Evolutionary conservation across 495 filamentous ascomycete genomes (phyloP).

Genomic region (Aspergillus ostianus): DNA sequence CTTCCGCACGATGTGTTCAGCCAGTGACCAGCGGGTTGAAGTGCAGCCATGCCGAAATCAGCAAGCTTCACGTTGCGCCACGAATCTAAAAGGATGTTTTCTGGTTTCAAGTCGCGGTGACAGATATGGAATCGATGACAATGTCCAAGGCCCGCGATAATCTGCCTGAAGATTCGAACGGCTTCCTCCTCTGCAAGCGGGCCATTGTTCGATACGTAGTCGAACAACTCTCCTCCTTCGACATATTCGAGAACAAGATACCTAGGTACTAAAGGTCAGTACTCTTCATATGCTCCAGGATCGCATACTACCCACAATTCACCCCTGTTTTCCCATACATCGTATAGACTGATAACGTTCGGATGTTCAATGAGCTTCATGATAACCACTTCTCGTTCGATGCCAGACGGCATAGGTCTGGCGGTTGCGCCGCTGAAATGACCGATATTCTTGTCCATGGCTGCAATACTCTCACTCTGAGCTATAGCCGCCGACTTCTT

Average conservation of each 20-base stretch:
- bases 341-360: slow-evolving; percentile 85
- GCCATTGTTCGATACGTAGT: slow-evolving; percentile 68
- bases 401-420: slow-evolving; percentile 74
- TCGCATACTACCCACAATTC: slow-evolving; percentile 68
- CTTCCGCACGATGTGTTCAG: slow-evolving; percentile 91
- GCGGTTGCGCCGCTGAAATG: slow-evolving; percentile 41
- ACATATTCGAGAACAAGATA: slow-evolving; percentile 98
- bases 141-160: slow-evolving; percentile 87
- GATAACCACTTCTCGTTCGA: slow-evolving; percentile 91
- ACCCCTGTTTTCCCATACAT: slow-evolving; percentile 93
- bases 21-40: slow-evolving; percentile 74
- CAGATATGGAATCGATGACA: slow-evolving; percentile 92
- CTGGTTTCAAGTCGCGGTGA: slow-evolving; percentile 94
- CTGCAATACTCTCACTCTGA: slow-evolving; percentile 72
- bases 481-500: slow-evolving; percentile 69
- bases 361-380: slow-evolving; percentile 95
- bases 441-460: slow-evolving; percentile 59
- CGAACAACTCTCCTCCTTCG: slow-evolving; percentile 85
- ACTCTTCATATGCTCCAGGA: not conserved
- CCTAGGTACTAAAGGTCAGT: slow-evolving; percentile 40
- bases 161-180: slow-evolving; percentile 84
- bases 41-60: slow-evolving; percentile 95
- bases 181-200: slow-evolving; percentile 74
- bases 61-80: slow-evolving; percentile 80
- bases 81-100: slow-evolving; percentile 85